Evolutionary conservation across 169 alveolate species (phyloP).

Genomic region (Plasmodium coatneyi): DNA sequence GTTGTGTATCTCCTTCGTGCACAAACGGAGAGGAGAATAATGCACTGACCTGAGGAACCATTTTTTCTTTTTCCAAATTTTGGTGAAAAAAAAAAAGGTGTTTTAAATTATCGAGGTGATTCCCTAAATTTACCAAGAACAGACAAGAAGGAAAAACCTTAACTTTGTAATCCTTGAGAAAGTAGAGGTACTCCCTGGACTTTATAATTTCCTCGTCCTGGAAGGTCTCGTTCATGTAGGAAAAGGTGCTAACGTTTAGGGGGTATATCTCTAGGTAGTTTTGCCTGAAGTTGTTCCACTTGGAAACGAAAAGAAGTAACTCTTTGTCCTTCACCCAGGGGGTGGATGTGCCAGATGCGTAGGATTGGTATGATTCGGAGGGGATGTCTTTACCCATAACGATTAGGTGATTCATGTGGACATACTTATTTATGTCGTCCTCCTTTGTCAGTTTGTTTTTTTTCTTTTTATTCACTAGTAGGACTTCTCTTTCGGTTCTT

Average conservation of each 20-base stretch:
- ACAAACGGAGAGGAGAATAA: background rate
- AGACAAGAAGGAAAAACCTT: constrained; percentile 15
- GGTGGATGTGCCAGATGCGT: background rate
- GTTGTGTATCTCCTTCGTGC: background rate
- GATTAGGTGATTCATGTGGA: constrained; percentile 26
- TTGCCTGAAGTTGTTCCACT: constrained; percentile 22
- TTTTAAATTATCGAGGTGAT: constrained; percentile 26
- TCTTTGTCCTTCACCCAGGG: background rate
- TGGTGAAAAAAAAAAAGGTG: constrained; percentile 30
- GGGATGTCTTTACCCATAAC: background rate
- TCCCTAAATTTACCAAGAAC: constrained; percentile 8
- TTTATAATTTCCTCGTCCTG: background rate
- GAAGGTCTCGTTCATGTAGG: constrained; percentile 35
- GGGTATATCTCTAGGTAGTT: constrained; percentile 53
- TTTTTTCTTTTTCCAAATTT: background rate
- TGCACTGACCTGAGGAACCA: background rate
- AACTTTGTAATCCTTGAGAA: constrained; percentile 17
- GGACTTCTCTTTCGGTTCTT: background rate
- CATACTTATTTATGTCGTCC: constrained; percentile 1
- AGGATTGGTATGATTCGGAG: background rate
- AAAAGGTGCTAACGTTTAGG: constrained; percentile 6
- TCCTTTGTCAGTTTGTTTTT: background rate
- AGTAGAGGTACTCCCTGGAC: constrained; percentile 12
- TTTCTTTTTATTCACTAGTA: constrained; percentile 12
- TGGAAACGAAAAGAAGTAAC: constrained; percentile 14